A percentile compares a stretch with the other conserved stretches of the same genome.
These are phyloP conservation scores for Pistacia integerrima DNA, from an alignment of 345 rosid species.

Conservation along the genomic window DNA sequence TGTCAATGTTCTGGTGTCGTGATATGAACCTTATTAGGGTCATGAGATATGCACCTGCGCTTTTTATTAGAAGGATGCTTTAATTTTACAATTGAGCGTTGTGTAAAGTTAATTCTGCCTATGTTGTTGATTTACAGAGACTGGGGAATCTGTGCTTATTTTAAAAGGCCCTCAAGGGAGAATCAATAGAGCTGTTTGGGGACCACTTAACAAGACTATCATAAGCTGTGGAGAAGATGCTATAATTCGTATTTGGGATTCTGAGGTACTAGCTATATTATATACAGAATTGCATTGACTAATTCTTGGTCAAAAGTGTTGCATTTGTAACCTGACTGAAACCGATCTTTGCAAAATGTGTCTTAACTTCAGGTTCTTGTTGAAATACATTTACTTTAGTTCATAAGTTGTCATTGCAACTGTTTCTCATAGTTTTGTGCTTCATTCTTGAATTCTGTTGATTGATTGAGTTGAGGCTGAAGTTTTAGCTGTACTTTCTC, in stretches of 20 bases:
- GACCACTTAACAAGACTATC: conserved; percentile 76
- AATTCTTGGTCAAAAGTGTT: neutral
- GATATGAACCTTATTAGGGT: neutral
- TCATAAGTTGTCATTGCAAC: neutral
- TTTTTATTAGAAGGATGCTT: neutral
- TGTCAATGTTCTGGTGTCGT: neutral
- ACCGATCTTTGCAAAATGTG: neutral
- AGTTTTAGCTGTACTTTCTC: conserved; percentile 6
- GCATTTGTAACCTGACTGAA: neutral
- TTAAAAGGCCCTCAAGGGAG: conserved; percentile 77
- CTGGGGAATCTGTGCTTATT: conserved; percentile 61
- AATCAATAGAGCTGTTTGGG: conserved; percentile 96
- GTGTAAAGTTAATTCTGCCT: neutral
- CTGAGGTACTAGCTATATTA: conserved; percentile 56
- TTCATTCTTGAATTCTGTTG: conserved; percentile 2
- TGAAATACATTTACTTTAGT: neutral
- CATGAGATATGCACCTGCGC: neutral
- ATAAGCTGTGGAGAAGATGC: conserved; percentile 94
- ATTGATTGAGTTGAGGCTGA: neutral
- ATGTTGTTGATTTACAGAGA: conserved; percentile 46
- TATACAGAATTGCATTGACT: neutral
- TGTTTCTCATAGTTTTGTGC: neutral
- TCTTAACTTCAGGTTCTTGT: neutral
- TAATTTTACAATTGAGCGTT: neutral
- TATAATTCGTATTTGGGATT: conserved; percentile 81